Evolutionary conservation across 1,284 basidiomycete genomes (phyloP), one percentile per base, ranked within the genome.

Genomic region (Puccinia polysora): DNA sequence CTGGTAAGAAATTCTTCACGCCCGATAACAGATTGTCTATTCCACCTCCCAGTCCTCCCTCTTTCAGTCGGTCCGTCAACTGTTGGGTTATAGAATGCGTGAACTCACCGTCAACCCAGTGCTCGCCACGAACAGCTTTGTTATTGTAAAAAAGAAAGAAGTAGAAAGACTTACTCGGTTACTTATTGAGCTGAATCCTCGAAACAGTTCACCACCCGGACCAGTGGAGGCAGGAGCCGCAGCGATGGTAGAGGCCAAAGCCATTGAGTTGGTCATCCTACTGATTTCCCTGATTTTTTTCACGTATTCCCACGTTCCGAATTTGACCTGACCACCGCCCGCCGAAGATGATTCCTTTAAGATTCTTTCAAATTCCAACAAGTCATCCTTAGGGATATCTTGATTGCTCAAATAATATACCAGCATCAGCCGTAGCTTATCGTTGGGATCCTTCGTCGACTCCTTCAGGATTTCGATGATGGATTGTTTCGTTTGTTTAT

Each of bases 1-100:
- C 89, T 0, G 96, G 96, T 14, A 99, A 82, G 84, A 99, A 95
- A 82, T 97, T 97, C 81, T 97, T 97, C 74, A 99, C 96, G 34
- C 94, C 95, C 0, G 93, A 94, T 73, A 99, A 90, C 12, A 98
- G 83, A 79, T 96, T 95, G 79, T 98, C 95, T 47, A 96, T 84
- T 0, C 82, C 82, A 20, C 82, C 82, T n/a, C 81, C 81, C 76
- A 85, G 81, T 25, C 92, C 92, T 43, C 91, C 90, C 79, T 97
- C 95, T 81, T 96, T 91, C 74, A 99, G 82, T 55, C 91, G 85
- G 80, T 95, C 92, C 0, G 93, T 94, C 60, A 96, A 85, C 89
- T 91, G 18, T 25, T 15, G 45, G 23, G 7, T 20, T 4, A 38
- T 36, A 45, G 36, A 28, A 25, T n/a, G 30, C 65, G 38, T 71